These are phyloP conservation scores for Marasmius oreades DNA, from an alignment of 1,284 basidiomycete species.

Conservation along the genomic window DNA sequence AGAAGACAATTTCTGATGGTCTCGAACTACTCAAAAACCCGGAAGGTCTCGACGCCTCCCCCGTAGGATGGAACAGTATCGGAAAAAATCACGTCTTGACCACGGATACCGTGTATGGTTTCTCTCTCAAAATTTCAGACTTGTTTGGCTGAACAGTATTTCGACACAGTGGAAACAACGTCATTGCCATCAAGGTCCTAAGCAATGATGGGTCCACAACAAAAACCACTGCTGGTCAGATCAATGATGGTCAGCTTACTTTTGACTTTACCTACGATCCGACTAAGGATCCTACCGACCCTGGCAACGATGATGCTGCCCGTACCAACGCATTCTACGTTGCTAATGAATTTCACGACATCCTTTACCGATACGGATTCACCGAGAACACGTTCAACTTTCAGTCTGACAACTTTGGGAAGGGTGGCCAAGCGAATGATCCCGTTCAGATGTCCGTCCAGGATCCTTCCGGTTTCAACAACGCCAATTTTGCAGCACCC, in stretches of 20 bases:
- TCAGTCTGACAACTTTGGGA: slow-evolving; percentile 11
- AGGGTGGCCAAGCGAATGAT: slow-evolving; percentile 28
- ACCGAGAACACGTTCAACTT: slow-evolving; percentile 18
- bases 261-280: slow-evolving; percentile 37
- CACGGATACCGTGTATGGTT: slow-evolving; percentile 21
- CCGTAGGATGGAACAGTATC: slow-evolving; percentile 17
- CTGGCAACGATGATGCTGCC: slow-evolving; percentile 41
- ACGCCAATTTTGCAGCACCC: slow-evolving; percentile 27
- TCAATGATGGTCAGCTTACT: neutral
- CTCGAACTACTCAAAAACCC: slow-evolving; percentile 32
- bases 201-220: slow-evolving; percentile 6
- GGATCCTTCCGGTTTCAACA: slow-evolving; percentile 33
- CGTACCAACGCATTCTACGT: slow-evolving; percentile 50
- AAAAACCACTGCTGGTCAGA: slow-evolving; percentile 18
- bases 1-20: slow-evolving; percentile 29
- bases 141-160: neutral
- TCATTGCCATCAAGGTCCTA: slow-evolving; percentile 31
- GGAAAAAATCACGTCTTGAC: slow-evolving; percentile 1
- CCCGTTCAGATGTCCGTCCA: slow-evolving; percentile 38
- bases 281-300: slow-evolving; percentile 21
- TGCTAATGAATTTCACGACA: slow-evolving; percentile 47
- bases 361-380: slow-evolving; percentile 35
- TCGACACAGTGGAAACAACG: slow-evolving; percentile 30
- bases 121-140: neutral
- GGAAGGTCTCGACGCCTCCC: slow-evolving; percentile 25